Evolutionary conservation across 768 basidiomycete genomes (phyloP), one percentile per base, ranked within the genome.

Genomic region (Rhodotorula graminis): DNA sequence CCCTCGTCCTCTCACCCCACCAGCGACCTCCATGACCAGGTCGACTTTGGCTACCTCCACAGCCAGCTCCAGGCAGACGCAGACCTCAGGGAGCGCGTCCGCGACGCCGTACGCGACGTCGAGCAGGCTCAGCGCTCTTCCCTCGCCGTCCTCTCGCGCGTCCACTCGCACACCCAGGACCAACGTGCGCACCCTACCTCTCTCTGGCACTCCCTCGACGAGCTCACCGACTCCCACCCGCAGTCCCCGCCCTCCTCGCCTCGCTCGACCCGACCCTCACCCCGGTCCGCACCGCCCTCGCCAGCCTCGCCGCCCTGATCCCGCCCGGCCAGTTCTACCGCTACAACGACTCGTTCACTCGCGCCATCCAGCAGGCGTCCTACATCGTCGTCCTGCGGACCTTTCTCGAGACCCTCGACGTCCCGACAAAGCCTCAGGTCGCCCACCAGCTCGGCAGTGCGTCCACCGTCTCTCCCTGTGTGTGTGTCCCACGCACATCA

Each of bases 271-370:
- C 64, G 23, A 69, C 64, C 16, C 64, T 77, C 8, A 55, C 65
- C 3, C 42, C 69, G 0, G 53, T 75, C 37, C 65, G 59, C 31
- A 23, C 65, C 4, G 37, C 65, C n/a, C 67, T 80, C 63, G 52
- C 61, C 6, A 11, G 55, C 27, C 57, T 83, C 47, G 78, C 80
- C 2, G 18, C 40, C 5, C 63, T 83, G 9, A 78, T 83, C 56
- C 82, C 82, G 9, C 46, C 67, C 40, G 75, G 79, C 25, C 80
- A 81, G 67, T 83, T 78, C 71, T 81, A 81, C 76, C 77, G 81
- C 77, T 82, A 72, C 63, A 61, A 49, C 46, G 69, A 61, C 64
- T n/a, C 40, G 42, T 71, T 76, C 62, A 59, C 71, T 27, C 65
- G 67, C 27, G 42, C 52, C n/a, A 50, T 76, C 15, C 74, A 76